Conservation (phyloP, 441 rosid genomes). For the Arabidopsis lyrata region DNA sequence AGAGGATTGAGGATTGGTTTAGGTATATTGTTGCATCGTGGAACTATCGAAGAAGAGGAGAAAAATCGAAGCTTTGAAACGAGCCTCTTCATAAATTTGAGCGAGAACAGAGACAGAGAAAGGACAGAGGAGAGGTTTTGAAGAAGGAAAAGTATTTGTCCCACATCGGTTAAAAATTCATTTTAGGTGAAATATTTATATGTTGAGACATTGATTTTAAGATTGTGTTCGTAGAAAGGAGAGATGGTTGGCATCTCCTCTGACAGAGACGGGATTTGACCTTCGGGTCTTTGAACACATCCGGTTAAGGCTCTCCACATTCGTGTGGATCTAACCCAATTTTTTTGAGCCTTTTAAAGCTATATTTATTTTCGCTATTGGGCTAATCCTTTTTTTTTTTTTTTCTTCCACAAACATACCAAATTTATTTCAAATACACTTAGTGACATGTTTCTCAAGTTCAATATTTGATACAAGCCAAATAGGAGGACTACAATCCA, state of each 20-base stretch:
- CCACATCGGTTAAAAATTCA: slow-evolving; percentile 18
- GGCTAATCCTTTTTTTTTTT: neutral
- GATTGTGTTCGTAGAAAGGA: slow-evolving; percentile 54
- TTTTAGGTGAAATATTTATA: neutral
- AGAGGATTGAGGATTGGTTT: slow-evolving; percentile 62
- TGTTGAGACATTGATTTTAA: fast-evolving
- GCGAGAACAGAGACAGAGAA: neutral
- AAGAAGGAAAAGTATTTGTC: neutral
- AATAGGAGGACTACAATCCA: too few species aligned
- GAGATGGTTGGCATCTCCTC: slow-evolving; percentile 82
- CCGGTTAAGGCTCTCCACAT: slow-evolving; percentile 59
- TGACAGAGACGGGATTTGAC: slow-evolving; percentile 60
- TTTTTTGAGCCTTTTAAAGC: slow-evolving; percentile 26
- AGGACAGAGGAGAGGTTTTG: neutral
- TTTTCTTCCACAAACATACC: too few species aligned
- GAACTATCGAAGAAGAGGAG: slow-evolving; percentile 42
- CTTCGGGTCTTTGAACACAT: slow-evolving; percentile 49
- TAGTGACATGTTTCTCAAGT: too few species aligned
- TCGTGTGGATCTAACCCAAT: slow-evolving; percentile 48
- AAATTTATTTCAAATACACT: too few species aligned
- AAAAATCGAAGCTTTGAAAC: slow-evolving; percentile 11
- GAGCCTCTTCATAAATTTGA: slow-evolving; percentile 7
- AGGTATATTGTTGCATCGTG: slow-evolving; percentile 37
- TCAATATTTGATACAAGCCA: too few species aligned
- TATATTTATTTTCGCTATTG: neutral